Percentiles rank a stretch among this genome's conserved stretches.
Evolutionary conservation across 176 grass and related monocot genomes (phyloP).

Genomic region (maize (Zea mays)): DNA sequence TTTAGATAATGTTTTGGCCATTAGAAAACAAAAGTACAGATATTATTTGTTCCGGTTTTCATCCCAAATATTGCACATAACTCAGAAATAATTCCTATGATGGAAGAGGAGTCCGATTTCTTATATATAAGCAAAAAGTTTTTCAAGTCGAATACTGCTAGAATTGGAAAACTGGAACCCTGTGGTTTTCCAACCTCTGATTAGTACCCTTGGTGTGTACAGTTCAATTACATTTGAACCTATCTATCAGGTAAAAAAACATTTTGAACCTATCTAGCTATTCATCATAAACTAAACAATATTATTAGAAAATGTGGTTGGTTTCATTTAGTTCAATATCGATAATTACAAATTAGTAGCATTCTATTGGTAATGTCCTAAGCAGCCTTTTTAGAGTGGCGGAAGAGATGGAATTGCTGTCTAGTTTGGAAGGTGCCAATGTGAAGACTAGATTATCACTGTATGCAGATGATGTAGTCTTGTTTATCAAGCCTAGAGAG

Average conservation of each 20-base stretch:
- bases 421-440: background rate
- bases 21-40: background rate
- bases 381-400: no score
- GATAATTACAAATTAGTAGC: background rate
- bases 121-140: background rate
- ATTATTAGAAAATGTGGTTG: slow-evolving; percentile 11
- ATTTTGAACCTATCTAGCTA: slow-evolving; percentile 19
- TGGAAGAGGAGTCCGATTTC: background rate
- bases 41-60: background rate
- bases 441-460: no score
- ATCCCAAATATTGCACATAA: background rate
- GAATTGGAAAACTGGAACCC: background rate
- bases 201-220: slow-evolving; percentile 8
- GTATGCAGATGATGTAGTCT: no score
- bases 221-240: background rate
- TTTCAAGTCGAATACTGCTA: background rate
- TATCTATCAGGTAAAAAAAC: background rate
- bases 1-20: background rate
- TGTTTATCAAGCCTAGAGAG: no score
- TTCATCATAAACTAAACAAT: slow-evolving; percentile 8
- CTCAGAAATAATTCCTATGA: background rate
- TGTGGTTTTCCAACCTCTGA: background rate
- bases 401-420: no score
- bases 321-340: slow-evolving; percentile 17
- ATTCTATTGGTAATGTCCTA: background rate